phyloP scores from a whole-genome alignment of 2,329 filamentous ascomycete genomes.

The Mariannaea elegans region DNA sequence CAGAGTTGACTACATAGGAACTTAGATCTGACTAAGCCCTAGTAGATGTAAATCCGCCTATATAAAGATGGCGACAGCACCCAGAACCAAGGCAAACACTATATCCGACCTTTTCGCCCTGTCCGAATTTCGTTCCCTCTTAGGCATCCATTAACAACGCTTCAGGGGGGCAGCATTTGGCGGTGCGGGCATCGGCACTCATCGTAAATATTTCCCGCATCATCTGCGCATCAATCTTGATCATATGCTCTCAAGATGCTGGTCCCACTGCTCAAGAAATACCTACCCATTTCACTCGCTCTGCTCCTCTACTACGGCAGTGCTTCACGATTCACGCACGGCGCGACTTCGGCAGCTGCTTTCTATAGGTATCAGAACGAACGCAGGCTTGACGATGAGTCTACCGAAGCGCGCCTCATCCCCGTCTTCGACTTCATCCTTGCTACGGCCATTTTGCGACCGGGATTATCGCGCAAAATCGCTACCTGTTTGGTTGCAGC shows the following conservation, averaged over 20 bases:
- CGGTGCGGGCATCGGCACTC: no score
- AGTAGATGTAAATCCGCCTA: no score
- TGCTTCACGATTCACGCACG: conserved; percentile 27
- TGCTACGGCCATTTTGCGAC: conserved; percentile 3
- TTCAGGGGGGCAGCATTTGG: no score
- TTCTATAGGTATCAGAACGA: conserved; percentile 28
- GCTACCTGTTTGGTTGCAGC: conserved; percentile 26
- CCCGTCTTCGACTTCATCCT: conserved; percentile 24
- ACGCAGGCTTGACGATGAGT: conserved; percentile 19
- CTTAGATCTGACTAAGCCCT: no score
- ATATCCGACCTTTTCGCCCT: no score
- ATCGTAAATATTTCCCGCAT: neutral
- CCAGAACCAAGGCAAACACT: no score
- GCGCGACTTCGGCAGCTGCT: conserved; percentile 15
- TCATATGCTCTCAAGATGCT: conserved; percentile 4
- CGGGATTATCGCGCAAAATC: conserved; percentile 8
- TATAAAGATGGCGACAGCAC: no score
- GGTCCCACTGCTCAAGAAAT: neutral
- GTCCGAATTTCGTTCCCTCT: no score
- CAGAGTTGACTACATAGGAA: no score
- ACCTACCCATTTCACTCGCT: conserved; percentile 17
- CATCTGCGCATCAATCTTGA: no score
- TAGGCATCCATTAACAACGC: no score
- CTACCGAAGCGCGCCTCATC: conserved; percentile 10
- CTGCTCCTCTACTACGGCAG: conserved; percentile 29